Base-by-base conservation (phyloP, 176 grass and related monocot species). In the Rhipidocladum racemiflorum region DNA sequence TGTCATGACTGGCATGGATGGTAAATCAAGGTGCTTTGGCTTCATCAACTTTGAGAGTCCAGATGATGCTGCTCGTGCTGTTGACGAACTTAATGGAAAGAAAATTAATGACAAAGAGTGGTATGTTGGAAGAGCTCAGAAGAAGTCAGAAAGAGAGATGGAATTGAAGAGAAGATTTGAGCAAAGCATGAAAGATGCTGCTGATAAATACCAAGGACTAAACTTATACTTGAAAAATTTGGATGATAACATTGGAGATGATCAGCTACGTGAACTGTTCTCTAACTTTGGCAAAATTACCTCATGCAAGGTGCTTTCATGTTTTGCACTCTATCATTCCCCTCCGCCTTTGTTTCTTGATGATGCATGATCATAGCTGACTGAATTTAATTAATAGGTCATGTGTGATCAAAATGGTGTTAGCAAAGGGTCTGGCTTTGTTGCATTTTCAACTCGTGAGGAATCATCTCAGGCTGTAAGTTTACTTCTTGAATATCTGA, bases 201-300 rank as follows among this genome's bases (percentile, higher is more conserved):
- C 85, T 86, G 90, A 94, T 50, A 94, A 94, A 76, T 84, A 88
- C 74, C 91, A 92, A 77, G 92, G 94, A 46, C 75, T 74, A 42
- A 97, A 97, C 83, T 92, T 97, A 49, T 97, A 97, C 68, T 76
- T 97, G 57, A 97, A 97, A 77, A 97, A 97, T 78, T 87, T 97
- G 77, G 90, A 97, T 87, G 92, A 94, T 90, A 88, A 73, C 77
- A 87, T 97, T 71, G 85, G 68, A 20, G 92, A 97, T 89, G 92
- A 94, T 68, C 79, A 92, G 25, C 88, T 97, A 51, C 72, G 72
- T 84, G 92, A 97, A 77, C 17, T 92, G 35, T 97, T 97, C 76
- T 75, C 85, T 5, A 87, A 50, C 28, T 94, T 80, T 83, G 94
- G 94, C 48, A 87, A 89, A 80, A 97, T 97, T 80, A 90, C 90